These are phyloP conservation scores for Yamadazyma oceani DNA, from an alignment of 1,139 yeast genomes.

Conservation along the genomic window DNA sequence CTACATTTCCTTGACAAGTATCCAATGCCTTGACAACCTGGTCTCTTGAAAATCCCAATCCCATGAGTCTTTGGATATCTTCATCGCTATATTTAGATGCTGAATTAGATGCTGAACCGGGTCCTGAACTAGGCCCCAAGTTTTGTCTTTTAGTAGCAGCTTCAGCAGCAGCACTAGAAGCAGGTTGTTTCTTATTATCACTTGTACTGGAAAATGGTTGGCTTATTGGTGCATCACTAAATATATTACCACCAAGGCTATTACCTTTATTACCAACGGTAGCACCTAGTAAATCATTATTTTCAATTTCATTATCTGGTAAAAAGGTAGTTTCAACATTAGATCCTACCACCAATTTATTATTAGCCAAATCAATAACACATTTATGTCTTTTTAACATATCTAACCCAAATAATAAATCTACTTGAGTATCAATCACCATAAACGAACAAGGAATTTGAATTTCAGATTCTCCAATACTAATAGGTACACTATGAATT, in stretches of 20 bases:
- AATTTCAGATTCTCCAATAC: constrained; percentile 56
- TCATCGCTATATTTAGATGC: constrained; percentile 34
- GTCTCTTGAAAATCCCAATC: constrained; percentile 67
- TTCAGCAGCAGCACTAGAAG: constrained; percentile 21
- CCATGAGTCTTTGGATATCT: constrained; percentile 54
- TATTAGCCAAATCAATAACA: constrained; percentile 66
- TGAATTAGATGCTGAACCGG: too few species aligned
- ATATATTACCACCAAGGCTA: constrained; percentile 30
- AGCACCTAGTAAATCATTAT: constrained; percentile 34
- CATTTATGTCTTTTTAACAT: constrained; percentile 91
- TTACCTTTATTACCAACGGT: constrained; percentile 14
- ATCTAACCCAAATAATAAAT: constrained; percentile 65
- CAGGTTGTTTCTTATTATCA: constrained; percentile 11
- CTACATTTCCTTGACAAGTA: constrained; percentile 73
- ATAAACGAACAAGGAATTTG: constrained; percentile 77
- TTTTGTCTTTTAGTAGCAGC: constrained; percentile 31
- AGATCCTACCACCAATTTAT: constrained; percentile 70
- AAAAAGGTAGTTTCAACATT: constrained; percentile 69
- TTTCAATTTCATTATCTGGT: constrained; percentile 66
- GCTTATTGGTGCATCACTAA: constrained; percentile 23
- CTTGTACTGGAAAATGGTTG: constrained; percentile 17
- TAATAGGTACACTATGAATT: constrained; percentile 86
- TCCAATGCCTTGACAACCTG: constrained; percentile 68
- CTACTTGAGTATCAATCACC: constrained; percentile 77
- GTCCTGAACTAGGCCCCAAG: constrained; percentile 8